phyloP scores from a whole-genome alignment of 1,284 basidiomycete genomes.

The Schizopora paradoxa region DNA sequence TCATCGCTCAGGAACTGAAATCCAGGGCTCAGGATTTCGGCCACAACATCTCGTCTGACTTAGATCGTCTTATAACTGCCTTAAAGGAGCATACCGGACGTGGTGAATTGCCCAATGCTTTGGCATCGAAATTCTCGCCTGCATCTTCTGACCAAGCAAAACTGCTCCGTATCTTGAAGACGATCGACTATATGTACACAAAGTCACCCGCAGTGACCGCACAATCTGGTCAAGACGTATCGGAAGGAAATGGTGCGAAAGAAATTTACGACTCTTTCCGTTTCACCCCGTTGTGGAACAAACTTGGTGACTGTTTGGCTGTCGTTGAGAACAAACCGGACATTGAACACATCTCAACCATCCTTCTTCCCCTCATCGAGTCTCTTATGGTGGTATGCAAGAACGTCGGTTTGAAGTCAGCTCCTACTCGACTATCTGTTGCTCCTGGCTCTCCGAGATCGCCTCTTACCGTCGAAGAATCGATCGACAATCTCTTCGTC shows the following conservation, averaged over 20 bases:
- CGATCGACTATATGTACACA: conserved; percentile 90
- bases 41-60: conserved; percentile 62
- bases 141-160: conserved; percentile 92
- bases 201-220: conserved; percentile 34
- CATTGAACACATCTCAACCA: conserved; percentile 84
- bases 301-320: conserved; percentile 79
- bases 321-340: conserved; percentile 77
- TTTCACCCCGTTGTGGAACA: conserved; percentile 81
- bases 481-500: conserved; percentile 87
- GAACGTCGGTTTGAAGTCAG: conserved; percentile 68
- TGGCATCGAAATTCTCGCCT: conserved; percentile 84
- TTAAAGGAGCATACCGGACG: conserved; percentile 48
- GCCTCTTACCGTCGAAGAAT: conserved; percentile 59
- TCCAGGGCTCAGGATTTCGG: conserved; percentile 84
- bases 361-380: conserved; percentile 88
- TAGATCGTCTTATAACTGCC: conserved; percentile 68
- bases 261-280: conserved; percentile 84
- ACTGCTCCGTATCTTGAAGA: conserved; percentile 87
- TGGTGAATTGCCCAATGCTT: conserved; percentile 57
- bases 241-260: conserved; percentile 75
- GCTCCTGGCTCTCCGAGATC: conserved; percentile 62
- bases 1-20: conserved; percentile 83
- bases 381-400: conserved; percentile 98
- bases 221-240: conserved; percentile 28
- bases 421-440: conserved; percentile 43